Conservation (phyloP, 768 basidiomycete species). For the Rhizopogon roseolus region DNA sequence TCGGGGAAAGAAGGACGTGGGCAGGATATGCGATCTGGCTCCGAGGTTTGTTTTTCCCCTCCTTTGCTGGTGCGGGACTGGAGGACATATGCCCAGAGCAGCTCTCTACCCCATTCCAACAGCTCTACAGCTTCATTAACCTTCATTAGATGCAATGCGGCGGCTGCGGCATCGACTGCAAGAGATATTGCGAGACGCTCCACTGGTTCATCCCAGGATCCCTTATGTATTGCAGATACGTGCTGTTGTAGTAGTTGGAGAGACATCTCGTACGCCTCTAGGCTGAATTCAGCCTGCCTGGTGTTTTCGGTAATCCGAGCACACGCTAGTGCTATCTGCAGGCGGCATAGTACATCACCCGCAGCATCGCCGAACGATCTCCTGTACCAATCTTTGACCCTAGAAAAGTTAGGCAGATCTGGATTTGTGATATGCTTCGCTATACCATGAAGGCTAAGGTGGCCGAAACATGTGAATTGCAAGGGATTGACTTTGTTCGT, state of each 20-base stretch:
- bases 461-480: not conserved
- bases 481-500: not conserved
- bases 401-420: not conserved
- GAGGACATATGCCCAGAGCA: not conserved
- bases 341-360: not conserved
- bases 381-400: not conserved
- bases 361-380: not conserved
- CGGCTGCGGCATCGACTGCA: not conserved
- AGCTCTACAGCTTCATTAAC: not conserved
- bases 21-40: not conserved
- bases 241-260: not conserved
- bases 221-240: not conserved
- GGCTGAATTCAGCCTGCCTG: not conserved
- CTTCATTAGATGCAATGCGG: not conserved
- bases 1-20: not conserved
- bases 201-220: not conserved
- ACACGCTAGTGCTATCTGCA: not conserved
- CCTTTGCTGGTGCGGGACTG: not conserved
- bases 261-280: constrained; percentile 1
- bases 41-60: not conserved
- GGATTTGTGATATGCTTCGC: not conserved
- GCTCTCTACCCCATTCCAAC: constrained; percentile 1
- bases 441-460: not conserved
- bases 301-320: not conserved
- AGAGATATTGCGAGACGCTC: not conserved